Conservation (phyloP, 768 basidiomycete genomes). For the Lactifluus pinguis region DNA sequence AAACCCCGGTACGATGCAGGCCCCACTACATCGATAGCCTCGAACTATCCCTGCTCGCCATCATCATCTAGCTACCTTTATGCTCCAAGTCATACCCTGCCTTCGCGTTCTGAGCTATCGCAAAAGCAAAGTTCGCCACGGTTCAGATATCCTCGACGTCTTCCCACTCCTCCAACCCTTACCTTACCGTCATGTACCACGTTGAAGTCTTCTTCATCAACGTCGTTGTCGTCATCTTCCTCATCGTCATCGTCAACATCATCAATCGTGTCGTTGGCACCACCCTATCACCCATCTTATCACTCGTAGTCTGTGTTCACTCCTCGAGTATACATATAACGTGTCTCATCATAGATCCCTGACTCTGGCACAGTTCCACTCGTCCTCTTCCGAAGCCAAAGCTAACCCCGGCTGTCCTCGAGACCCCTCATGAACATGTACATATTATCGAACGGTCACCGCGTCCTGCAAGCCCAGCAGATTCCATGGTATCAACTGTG, state of each 20-base stretch:
- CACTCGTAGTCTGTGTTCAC: neutral
- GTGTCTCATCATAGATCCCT: neutral
- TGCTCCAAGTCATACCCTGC: neutral
- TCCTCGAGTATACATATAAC: neutral
- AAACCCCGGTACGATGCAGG: neutral
- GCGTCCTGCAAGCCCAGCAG: neutral
- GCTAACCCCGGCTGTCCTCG: neutral
- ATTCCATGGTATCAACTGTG: neutral
- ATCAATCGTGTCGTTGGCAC: neutral
- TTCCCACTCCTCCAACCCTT: neutral
- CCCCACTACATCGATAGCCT: neutral
- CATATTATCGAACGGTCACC: neutral
- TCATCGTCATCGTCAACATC: neutral
- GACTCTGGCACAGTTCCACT: neutral
- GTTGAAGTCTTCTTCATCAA: neutral
- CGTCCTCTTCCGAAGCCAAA: constrained; percentile 14
- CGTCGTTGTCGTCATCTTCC: neutral
- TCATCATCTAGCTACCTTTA: neutral
- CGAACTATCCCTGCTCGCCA: neutral
- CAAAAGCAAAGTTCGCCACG: neutral
- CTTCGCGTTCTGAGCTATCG: neutral
- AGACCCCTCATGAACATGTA: neutral
- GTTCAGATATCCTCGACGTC: neutral
- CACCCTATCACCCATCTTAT: neutral
- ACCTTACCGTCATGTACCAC: neutral